Evolutionary conservation across 2,329 filamentous ascomycete genomes (phyloP).

Genomic region (Fusarium pseudograminearum): DNA sequence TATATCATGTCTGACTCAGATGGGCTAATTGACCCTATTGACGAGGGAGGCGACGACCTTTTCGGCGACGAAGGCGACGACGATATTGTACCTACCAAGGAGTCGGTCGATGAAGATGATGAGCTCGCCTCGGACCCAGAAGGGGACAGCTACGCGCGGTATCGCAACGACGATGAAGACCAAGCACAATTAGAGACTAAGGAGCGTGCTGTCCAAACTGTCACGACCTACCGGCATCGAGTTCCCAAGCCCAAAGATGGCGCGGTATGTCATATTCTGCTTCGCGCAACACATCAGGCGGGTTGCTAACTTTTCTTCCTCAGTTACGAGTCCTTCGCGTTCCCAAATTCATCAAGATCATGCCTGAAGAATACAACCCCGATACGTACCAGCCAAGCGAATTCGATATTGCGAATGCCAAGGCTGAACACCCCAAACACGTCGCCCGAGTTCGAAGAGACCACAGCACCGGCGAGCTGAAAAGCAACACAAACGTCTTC

Average conservation of each 20-base stretch:
- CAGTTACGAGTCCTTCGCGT: constrained; percentile 78
- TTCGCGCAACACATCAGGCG: neutral
- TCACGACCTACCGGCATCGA: constrained; percentile 75
- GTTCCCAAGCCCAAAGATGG: constrained; percentile 78
- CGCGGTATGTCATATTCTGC: constrained; percentile 63
- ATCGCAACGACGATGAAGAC: constrained; percentile 60
- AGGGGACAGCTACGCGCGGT: constrained; percentile 55
- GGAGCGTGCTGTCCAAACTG: constrained; percentile 70
- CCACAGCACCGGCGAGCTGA: constrained; percentile 71
- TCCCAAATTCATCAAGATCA: constrained; percentile 77
- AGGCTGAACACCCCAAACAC: constrained; percentile 68
- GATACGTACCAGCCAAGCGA: constrained; percentile 73
- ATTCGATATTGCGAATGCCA: constrained; percentile 66
- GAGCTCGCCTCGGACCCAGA: constrained; percentile 66
- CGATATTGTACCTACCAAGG: constrained; percentile 69
- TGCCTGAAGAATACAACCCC: constrained; percentile 74
- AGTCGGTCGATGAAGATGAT: constrained; percentile 73
- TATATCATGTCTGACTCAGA: constrained; percentile 67
- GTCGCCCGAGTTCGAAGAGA: constrained; percentile 78
- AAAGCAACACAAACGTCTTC: constrained; percentile 80
- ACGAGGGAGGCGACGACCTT: constrained; percentile 70
- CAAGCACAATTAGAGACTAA: constrained; percentile 61
- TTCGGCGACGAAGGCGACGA: constrained; percentile 73
- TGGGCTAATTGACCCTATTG: constrained; percentile 64
- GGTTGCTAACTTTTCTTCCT: constrained; percentile 14